Evolutionary conservation across 2,329 filamentous ascomycete genomes (phyloP).

Genomic region (Botrytis paeoniae): DNA sequence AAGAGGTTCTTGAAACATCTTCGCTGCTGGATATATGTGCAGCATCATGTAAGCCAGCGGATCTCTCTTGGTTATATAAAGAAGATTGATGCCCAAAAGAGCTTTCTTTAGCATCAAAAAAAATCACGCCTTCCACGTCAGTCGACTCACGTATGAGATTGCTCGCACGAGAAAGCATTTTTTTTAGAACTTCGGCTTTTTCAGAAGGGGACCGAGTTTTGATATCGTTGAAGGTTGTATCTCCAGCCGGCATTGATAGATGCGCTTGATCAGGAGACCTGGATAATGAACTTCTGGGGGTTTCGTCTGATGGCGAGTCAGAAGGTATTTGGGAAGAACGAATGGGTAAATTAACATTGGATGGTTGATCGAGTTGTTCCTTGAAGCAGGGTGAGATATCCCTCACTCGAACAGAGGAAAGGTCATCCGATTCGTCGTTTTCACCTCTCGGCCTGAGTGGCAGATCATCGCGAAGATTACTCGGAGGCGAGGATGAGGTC

Average conservation of each 20-base stretch:
- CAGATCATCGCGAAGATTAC: background rate
- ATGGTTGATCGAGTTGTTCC: background rate
- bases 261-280: background rate
- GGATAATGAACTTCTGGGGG: no score
- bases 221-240: background rate
- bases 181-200: conserved; percentile 24
- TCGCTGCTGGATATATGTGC: conserved; percentile 1
- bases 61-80: no score
- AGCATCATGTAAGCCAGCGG: background rate
- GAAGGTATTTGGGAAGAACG: background rate
- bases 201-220: background rate
- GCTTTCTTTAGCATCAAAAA: conserved; percentile 30
- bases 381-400: background rate
- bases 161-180: conserved; percentile 32
- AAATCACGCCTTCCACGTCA: conserved; percentile 33
- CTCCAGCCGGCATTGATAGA: no score
- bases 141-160: conserved; percentile 35
- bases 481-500: background rate
- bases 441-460: background rate
- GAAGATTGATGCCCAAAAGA: conserved; percentile 8
- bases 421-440: background rate
- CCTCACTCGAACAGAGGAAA: background rate
- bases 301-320: background rate
- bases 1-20: background rate
- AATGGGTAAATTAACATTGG: background rate